phyloP scores from a whole-genome alignment of 2,329 filamentous ascomycete species.

The Phialemoniopsis sp. region DNA sequence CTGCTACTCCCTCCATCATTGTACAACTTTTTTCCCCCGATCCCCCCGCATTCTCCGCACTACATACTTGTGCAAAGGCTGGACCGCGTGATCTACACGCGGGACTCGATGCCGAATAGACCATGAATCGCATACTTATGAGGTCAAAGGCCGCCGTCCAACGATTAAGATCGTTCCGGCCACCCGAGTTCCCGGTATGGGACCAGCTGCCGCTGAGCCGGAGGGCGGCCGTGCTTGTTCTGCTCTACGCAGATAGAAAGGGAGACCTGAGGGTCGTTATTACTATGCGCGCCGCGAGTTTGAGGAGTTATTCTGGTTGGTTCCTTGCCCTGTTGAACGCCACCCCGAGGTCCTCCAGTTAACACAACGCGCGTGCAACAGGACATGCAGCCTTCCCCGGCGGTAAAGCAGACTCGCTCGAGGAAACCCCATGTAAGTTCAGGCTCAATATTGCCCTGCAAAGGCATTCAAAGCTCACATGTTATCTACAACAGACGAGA shows the following conservation, averaged over 20 bases:
- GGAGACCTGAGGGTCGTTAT: slow-evolving; percentile 74
- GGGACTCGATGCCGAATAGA: slow-evolving; percentile 5
- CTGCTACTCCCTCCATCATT: slow-evolving; percentile 1
- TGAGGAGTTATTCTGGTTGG: slow-evolving; percentile 64
- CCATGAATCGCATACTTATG: slow-evolving; percentile 20
- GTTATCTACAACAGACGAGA: slow-evolving; percentile 70
- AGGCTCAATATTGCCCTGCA: not conserved
- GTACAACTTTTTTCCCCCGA: slow-evolving; percentile 3
- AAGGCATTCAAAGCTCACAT: too few relatives aligned
- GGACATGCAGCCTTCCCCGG: slow-evolving; percentile 83
- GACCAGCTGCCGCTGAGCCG: slow-evolving; percentile 57
- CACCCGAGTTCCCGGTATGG: slow-evolving; percentile 60
- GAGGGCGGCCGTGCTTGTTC: slow-evolving; percentile 80
- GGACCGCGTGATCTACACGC: not conserved
- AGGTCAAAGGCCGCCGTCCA: slow-evolving; percentile 51
- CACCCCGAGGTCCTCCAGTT: not conserved
- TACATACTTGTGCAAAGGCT: too few relatives aligned
- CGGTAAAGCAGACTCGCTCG: slow-evolving; percentile 59
- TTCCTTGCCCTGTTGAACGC: not conserved
- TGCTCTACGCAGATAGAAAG: slow-evolving; percentile 79
- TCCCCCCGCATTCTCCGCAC: too few relatives aligned
- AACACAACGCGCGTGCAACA: slow-evolving; percentile 8
- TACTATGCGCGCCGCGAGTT: slow-evolving; percentile 61
- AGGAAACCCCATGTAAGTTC: slow-evolving; percentile 56
- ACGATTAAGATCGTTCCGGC: slow-evolving; percentile 55